Evolutionary conservation across 73 alveolate genomes (phyloP).

Genomic region (Paraurostyla sp.): DNA sequence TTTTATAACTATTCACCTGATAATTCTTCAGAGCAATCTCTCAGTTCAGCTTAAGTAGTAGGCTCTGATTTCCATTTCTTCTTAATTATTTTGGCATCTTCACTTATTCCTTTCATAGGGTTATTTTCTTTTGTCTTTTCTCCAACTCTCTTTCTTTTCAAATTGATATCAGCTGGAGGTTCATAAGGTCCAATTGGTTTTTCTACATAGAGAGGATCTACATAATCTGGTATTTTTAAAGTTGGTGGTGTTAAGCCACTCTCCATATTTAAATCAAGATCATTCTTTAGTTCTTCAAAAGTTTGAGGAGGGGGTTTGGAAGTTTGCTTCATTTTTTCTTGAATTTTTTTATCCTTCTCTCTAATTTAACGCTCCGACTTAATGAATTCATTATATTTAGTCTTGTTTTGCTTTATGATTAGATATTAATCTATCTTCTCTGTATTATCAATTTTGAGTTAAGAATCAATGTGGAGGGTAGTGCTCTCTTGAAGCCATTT

Average conservation of each 20-base stretch:
- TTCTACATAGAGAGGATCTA: conserved; percentile 91
- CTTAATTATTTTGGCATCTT: conserved; percentile 74
- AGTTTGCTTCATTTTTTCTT: conserved; percentile 73
- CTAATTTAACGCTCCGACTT: conserved; percentile 76
- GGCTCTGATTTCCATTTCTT: conserved; percentile 93
- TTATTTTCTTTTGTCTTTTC: conserved; percentile 57
- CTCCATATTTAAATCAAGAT: conserved; percentile 82
- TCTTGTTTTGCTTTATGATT: conserved; percentile 62
- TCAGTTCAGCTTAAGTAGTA: conserved; percentile 95
- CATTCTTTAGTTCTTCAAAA: conserved; percentile 83
- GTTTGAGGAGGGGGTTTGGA: conserved; percentile 78
- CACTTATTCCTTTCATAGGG: conserved; percentile 16
- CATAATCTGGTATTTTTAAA: conserved; percentile 85
- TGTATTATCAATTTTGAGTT: conserved; percentile 71
- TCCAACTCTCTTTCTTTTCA: neutral
- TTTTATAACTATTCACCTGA: conserved; percentile 94
- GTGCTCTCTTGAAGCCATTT: conserved; percentile 66
- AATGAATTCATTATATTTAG: conserved; percentile 80
- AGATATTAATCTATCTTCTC: conserved; percentile 83
- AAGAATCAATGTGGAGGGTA: conserved; percentile 66
- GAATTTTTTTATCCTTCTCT: conserved; percentile 76
- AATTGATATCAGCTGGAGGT: conserved; percentile 72
- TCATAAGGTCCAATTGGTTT: conserved; percentile 97
- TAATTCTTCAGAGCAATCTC: conserved; percentile 95
- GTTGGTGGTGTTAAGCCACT: conserved; percentile 75